Evolutionary conservation across 148 eudicot genomes (phyloP).

Genomic region (Silene latifolia): DNA sequence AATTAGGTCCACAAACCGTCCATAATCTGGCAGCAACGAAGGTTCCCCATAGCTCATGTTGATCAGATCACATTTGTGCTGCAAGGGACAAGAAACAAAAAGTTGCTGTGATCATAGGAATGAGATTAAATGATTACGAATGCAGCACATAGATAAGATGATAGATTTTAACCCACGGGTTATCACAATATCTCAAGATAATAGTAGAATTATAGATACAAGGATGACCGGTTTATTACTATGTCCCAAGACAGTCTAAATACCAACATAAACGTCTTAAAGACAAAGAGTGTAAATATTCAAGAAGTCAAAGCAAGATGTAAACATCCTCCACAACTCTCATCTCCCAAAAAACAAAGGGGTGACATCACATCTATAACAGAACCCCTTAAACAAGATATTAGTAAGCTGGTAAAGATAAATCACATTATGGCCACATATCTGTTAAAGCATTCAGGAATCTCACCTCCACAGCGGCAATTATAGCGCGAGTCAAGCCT

Average conservation of each 20-base stretch:
- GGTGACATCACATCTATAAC: not conserved
- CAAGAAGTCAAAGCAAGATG: not conserved
- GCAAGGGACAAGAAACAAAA: conserved; percentile 25
- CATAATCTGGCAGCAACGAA: conserved; percentile 86
- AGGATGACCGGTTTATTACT: not conserved
- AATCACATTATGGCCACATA: not conserved
- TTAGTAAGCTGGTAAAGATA: not conserved
- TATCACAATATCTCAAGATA: not conserved
- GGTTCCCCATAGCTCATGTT: conserved; percentile 99
- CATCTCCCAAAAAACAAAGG: not conserved
- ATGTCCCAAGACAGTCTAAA: not conserved
- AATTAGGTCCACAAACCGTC: conserved; percentile 96
- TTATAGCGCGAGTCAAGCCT: conserved; percentile 86
- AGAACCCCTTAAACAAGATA: not conserved
- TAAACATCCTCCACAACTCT: not conserved
- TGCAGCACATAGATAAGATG: not conserved
- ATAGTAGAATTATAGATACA: not conserved
- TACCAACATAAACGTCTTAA: not conserved
- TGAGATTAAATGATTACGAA: conserved; percentile 5
- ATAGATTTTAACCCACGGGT: not conserved
- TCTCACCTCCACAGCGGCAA: conserved; percentile 91
- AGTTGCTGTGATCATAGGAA: not conserved
- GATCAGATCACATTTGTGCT: conserved; percentile 99
- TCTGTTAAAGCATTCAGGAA: not conserved
- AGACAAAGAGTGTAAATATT: not conserved